Evolutionary conservation across 2,329 filamentous ascomycete species (phyloP), one percentile per base, ranked within the genome.

Genomic region (Beauveria rudraprayagi): DNA sequence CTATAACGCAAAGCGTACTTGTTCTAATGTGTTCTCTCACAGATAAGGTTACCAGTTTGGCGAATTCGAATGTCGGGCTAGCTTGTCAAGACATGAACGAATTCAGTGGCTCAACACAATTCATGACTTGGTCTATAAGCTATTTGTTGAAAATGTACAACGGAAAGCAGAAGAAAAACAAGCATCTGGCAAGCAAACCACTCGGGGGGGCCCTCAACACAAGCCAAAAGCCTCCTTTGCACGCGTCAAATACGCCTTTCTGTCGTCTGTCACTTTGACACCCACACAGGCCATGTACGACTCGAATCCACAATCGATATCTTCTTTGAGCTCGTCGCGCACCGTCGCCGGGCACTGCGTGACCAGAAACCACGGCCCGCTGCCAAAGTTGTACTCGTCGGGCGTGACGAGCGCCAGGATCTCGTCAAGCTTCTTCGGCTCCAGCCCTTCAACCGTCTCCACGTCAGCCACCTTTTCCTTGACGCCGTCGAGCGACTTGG

Each of bases 361-460:
- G 1, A 67, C 68, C 26, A 81, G 66, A 70, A 78, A 84, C 82
- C 82, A 84, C 2, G 80, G 67, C 7, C 75, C 81, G 47, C 74
- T 77, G 62, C 72, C 80, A 70, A 84, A 84, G 73, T 83, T 82
- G 73, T 78, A 77, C 67, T 80, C 66, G 69, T 84, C 80, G 16
- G 68, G 67, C 3, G 68, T 73, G 47, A 84, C 73, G 22, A 82
- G 71, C 22, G 69, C 72, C 52, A 83, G 72, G 14, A 83, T 65
- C 19, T 70, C 65, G 66, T 75, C 73, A 58, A 75, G 72, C 66
- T 73, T 66, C 37, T 68, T 69, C 48, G 70, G 65, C 48, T 65
- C 54, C 46, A 72, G 62, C 3, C 66, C 67, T 54, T 74, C 69
- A 46, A 66, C 65, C 0, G 66, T 62, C 43, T 67, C 63, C 56